phyloP scores from a whole-genome alignment of 2,329 filamentous ascomycete species.

The Colletotrichum karsti region DNA sequence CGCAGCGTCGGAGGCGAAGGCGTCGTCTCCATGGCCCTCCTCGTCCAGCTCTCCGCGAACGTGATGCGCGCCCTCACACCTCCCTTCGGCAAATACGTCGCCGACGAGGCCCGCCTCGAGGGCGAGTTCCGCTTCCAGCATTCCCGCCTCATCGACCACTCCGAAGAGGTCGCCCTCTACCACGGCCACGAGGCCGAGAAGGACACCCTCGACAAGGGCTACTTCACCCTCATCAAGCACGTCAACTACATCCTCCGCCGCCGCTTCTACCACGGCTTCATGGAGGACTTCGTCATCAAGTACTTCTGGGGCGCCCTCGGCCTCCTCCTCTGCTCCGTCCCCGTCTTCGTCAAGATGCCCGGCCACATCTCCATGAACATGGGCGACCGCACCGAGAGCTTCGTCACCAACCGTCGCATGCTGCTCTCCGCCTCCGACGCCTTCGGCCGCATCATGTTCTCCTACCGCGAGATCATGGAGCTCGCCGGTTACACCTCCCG shows the following conservation, averaged over 20 bases:
- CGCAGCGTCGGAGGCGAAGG: slow-evolving; percentile 96
- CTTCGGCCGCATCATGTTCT: slow-evolving; percentile 96
- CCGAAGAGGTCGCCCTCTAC: slow-evolving; percentile 93
- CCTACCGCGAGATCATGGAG: slow-evolving; percentile 96
- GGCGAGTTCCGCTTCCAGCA: slow-evolving; percentile 98
- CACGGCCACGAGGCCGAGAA: slow-evolving; percentile 94
- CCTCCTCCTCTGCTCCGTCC: slow-evolving; percentile 89
- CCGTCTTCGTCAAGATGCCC: slow-evolving; percentile 94
- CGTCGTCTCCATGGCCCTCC: slow-evolving; percentile 91
- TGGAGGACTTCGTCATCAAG: slow-evolving; percentile 99
- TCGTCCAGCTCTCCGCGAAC: slow-evolving; percentile 92
- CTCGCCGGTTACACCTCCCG: slow-evolving; percentile 94
- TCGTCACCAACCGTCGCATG: slow-evolving; percentile 94
- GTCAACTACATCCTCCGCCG: slow-evolving; percentile 93
- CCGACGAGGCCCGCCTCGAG: slow-evolving; percentile 92
- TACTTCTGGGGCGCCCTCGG: slow-evolving; percentile 98
- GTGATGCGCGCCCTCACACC: slow-evolving; percentile 95
- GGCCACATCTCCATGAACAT: slow-evolving; percentile 71
- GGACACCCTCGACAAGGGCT: slow-evolving; percentile 95
- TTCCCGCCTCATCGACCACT: slow-evolving; percentile 92
- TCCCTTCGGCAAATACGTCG: slow-evolving; percentile 96
- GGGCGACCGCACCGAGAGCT: slow-evolving; percentile 78
- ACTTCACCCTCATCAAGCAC: slow-evolving; percentile 98
- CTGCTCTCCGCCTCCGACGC: slow-evolving; percentile 93
- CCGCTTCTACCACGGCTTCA: slow-evolving; percentile 96